Percentiles rank a stretch among this genome's conserved stretches.
Conservation (phyloP, 2,329 filamentous ascomycete species). For the Mollisia scopiformis region DNA sequence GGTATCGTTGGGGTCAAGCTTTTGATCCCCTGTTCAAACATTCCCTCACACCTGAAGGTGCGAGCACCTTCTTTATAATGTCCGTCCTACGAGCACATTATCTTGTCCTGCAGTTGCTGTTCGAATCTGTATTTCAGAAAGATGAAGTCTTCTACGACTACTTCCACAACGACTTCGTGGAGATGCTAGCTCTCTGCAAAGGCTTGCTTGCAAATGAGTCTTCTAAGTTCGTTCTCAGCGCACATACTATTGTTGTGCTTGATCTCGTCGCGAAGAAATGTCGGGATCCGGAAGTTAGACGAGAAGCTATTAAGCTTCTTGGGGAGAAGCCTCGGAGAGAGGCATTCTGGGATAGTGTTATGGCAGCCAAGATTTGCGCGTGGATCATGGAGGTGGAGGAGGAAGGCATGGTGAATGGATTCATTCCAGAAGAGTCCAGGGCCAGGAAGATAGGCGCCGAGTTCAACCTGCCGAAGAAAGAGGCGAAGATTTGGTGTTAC, state of each 20-base stretch:
- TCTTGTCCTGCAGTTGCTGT: constrained; percentile 21
- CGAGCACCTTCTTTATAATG: constrained; percentile 21
- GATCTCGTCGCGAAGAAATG: constrained; percentile 35
- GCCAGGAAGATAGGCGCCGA: constrained; percentile 16
- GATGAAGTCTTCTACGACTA: neutral
- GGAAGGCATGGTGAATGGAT: constrained; percentile 23
- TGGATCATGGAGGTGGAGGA: constrained; percentile 31
- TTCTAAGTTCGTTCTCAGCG: constrained; percentile 54
- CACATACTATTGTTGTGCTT: constrained; percentile 17
- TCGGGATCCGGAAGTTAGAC: constrained; percentile 24
- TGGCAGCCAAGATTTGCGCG: constrained; percentile 18
- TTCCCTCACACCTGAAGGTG: constrained; percentile 18
- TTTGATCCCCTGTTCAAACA: constrained; percentile 2
- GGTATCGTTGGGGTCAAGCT: neutral
- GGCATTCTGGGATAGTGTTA: constrained; percentile 20
- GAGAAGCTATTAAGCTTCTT: constrained; percentile 26
- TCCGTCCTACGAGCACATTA: constrained; percentile 22
- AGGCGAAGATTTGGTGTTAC: neutral
- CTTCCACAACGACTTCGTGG: neutral
- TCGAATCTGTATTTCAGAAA: neutral
- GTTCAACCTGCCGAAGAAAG: constrained; percentile 7
- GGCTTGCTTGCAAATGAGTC: constrained; percentile 59
- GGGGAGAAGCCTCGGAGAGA: constrained; percentile 20
- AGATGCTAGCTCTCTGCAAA: neutral
- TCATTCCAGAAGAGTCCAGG: constrained; percentile 24